Percentiles rank a stretch among this genome's conserved stretches.
phyloP scores from a whole-genome alignment of 2,329 filamentous ascomycete genomes.

The Tolypocladium cylindrosporum region DNA sequence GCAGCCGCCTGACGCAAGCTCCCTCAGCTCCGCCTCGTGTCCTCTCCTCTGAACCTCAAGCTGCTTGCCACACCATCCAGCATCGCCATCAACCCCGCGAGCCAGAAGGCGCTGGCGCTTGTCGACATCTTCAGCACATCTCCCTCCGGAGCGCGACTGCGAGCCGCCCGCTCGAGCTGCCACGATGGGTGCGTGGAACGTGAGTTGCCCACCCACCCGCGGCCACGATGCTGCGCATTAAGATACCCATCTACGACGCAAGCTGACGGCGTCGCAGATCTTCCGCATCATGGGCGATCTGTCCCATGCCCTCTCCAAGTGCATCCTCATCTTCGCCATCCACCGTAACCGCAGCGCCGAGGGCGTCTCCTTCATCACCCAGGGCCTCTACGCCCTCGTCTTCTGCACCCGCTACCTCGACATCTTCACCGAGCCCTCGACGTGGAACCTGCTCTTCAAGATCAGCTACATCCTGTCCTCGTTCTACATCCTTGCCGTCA shows the following conservation, averaged over 20 bases:
- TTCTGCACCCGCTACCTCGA: slow-evolving; percentile 84
- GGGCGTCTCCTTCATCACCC: slow-evolving; percentile 85
- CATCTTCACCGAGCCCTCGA: slow-evolving; percentile 48
- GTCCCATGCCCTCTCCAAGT: slow-evolving; percentile 77
- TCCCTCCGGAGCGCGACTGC: neutral
- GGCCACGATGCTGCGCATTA: neutral
- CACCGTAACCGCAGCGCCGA: slow-evolving; percentile 82
- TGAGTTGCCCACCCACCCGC: slow-evolving; percentile 10
- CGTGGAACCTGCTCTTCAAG: slow-evolving; percentile 77
- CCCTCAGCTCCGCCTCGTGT: slow-evolving; percentile 2
- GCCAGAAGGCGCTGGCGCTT: neutral
- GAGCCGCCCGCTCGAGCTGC: slow-evolving; percentile 7
- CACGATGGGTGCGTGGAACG: slow-evolving; percentile 31
- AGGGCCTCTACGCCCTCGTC: slow-evolving; percentile 76
- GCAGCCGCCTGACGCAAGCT: slow-evolving; percentile 7
- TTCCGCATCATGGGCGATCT: slow-evolving; percentile 77
- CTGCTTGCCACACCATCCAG: neutral
- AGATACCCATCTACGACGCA: neutral
- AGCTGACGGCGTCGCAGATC: slow-evolving; percentile 25
- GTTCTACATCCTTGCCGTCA: slow-evolving; percentile 76
- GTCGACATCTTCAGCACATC: neutral
- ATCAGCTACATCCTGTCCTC: slow-evolving; percentile 79
- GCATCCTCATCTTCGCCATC: slow-evolving; percentile 83
- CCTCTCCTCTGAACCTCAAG: neutral
- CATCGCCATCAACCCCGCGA: neutral